A percentile compares a stretch with the other conserved stretches of the same genome.
Conservation (phyloP, 2,329 filamentous ascomycete species). For the Lachnellula hyalina region DNA sequence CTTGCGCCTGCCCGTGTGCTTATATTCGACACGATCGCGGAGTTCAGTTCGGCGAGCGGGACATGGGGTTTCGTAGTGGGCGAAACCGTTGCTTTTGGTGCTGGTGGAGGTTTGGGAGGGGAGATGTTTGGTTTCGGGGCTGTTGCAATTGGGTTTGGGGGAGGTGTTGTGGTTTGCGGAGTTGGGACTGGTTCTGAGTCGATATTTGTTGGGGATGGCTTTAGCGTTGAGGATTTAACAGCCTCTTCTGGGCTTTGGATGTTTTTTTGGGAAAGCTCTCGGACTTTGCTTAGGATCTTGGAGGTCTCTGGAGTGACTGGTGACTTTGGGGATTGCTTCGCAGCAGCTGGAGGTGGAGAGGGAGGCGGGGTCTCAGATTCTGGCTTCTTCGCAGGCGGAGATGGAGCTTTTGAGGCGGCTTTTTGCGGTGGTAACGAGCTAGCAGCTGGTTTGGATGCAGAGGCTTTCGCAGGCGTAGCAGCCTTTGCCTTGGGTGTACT, state of each 20-base stretch:
- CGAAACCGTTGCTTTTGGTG: background rate
- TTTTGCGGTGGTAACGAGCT: background rate
- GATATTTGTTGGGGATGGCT: constrained; percentile 1
- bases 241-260: background rate
- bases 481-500: constrained; percentile 8
- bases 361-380: background rate
- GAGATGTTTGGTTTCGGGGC: background rate
- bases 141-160: constrained; percentile 1
- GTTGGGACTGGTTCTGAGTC: background rate
- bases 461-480: constrained; percentile 9
- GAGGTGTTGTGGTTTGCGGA: background rate
- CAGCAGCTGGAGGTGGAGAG: background rate
- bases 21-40: constrained; percentile 27
- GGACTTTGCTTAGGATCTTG: constrained; percentile 18
- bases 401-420: constrained; percentile 2
- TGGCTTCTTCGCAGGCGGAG: background rate
- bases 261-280: constrained; percentile 10
- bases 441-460: constrained; percentile 5
- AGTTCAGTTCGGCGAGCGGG: constrained; percentile 26
- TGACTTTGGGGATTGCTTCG: background rate
- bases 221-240: background rate
- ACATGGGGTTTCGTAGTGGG: constrained; percentile 10
- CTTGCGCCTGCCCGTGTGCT: constrained; percentile 25
- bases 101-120: background rate
- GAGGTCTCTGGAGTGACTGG: constrained; percentile 11